phyloP scores from a whole-genome alignment of 2,329 filamentous ascomycete genomes.

The Paracoccidioides brasiliensis region DNA sequence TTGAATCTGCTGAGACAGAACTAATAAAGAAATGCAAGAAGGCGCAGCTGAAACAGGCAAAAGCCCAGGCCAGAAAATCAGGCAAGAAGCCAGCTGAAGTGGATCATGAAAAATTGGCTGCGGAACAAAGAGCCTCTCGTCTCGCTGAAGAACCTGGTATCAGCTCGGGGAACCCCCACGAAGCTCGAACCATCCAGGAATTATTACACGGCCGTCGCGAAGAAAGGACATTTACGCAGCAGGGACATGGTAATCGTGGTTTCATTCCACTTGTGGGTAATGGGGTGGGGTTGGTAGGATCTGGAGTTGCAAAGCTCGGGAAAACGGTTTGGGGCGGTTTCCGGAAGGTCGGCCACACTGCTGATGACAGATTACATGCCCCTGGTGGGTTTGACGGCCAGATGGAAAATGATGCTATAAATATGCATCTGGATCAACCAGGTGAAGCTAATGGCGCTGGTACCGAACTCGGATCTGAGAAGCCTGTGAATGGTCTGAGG shows the following conservation, averaged over 20 bases:
- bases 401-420: neutral
- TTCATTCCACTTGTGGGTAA: conserved; percentile 38
- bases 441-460: conserved; percentile 6
- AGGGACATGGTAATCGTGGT: conserved; percentile 11
- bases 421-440: conserved; percentile 7
- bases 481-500: neutral
- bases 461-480: neutral
- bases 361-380: conserved; percentile 23
- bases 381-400: conserved; percentile 23
- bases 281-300: conserved; percentile 39
- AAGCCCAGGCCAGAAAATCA: conserved; percentile 48
- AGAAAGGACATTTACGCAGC: conserved; percentile 3
- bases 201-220: conserved; percentile 8
- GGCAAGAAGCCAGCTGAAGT: conserved; percentile 33
- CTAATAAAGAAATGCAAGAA: conserved; percentile 70
- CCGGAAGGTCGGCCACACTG: conserved; percentile 26
- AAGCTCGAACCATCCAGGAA: conserved; percentile 36
- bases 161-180: conserved; percentile 45
- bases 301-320: conserved; percentile 35
- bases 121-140: conserved; percentile 35
- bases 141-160: conserved; percentile 38
- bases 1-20: conserved; percentile 75
- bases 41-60: conserved; percentile 57
- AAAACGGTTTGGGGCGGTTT: conserved; percentile 33
- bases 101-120: conserved; percentile 36